Evolutionary conservation across 768 basidiomycete genomes (phyloP).

Genomic region (Macrolepiota albuminosa): DNA sequence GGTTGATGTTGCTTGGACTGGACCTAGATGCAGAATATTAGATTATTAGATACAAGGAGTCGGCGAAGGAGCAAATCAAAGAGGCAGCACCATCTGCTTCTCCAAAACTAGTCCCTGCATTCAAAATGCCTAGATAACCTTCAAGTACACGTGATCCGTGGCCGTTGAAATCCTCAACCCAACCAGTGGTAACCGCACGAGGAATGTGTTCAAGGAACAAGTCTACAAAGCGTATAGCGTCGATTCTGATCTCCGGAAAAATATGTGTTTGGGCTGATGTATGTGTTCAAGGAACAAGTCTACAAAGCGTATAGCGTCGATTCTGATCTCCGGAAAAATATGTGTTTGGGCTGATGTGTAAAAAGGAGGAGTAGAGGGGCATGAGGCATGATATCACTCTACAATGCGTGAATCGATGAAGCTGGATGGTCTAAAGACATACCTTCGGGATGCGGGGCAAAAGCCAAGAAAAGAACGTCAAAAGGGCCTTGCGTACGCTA

Average conservation of each 20-base stretch:
- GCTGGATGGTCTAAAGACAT: not conserved
- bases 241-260: conserved; percentile 90
- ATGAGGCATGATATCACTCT: conserved; percentile 76
- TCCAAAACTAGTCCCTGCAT: conserved; percentile 58
- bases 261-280: conserved; percentile 93
- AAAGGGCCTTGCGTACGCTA: conserved; percentile 66
- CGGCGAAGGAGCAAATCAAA: not conserved
- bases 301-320: conserved; percentile 83
- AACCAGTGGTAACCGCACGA: conserved; percentile 58
- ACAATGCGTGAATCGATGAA: not conserved
- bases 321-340: conserved; percentile 91
- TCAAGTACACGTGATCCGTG: conserved; percentile 67
- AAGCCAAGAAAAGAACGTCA: conserved; percentile 70
- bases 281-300: conserved; percentile 68
- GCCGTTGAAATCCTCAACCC: conserved; percentile 47
- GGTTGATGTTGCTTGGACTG: conserved; percentile 49
- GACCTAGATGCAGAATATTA: conserved; percentile 21
- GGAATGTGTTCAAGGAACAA: conserved; percentile 71
- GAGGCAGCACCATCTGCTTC: conserved; percentile 44
- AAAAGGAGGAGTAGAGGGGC: conserved; percentile 75
- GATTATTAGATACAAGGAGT: not conserved
- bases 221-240: conserved; percentile 78
- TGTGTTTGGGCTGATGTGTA: conserved; percentile 89
- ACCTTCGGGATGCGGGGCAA: conserved; percentile 56
- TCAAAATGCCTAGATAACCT: conserved; percentile 78